Evolutionary conservation across 129 eudicot genomes (phyloP), one percentile per base, ranked within the genome.

Genomic region (Sambucus nigra): DNA sequence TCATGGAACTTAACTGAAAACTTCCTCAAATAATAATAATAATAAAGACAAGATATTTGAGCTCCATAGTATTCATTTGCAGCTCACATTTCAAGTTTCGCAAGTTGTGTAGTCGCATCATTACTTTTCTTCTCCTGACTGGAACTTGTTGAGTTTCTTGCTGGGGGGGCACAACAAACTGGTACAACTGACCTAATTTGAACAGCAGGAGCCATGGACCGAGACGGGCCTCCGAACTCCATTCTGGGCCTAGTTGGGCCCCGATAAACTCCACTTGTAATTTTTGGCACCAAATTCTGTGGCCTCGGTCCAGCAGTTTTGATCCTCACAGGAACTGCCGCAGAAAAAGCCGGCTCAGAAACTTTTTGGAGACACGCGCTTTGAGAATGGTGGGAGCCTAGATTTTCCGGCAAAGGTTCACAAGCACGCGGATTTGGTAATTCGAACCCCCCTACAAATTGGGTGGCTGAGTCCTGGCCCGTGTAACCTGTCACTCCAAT

Each of bases 121-220:
- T n/a, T n/a, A n/a, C n/a, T n/a, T n/a, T n/a, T n/a, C n/a, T n/a
- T n/a, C 44, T 51, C 66, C 42, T 42, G 63, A 16, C 25, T 17
- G 2, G 73, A 32, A 49, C 47, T 53, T 14, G 57, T 9, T 21
- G 16, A 46, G 20, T 38, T 46, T 31, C 57, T 60, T 1, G 60
- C 38, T 15, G 75, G 75, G 4, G 75, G 64, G 31, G 75, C 69
- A 54, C 69, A 69, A 48, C 64, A 69, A 35, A 69, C 75, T 0
- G 75, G 75, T 28, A 61, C 56, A 25, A 62, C 75, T 33, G 69
- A 55, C 46, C 75, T 61, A 13, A 69, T 69, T 15, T 70, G 76
- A 27, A 64, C 76, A 14, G 76, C 55, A 25, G 70, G 76, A 16
- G 76, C 76, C 59, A 56, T 50, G 50, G 22, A 49, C 2, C 46